These are phyloP conservation scores for Vaccinium vitisidaea DNA, from an alignment of 148 eudicot species.

Conservation along the genomic window DNA sequence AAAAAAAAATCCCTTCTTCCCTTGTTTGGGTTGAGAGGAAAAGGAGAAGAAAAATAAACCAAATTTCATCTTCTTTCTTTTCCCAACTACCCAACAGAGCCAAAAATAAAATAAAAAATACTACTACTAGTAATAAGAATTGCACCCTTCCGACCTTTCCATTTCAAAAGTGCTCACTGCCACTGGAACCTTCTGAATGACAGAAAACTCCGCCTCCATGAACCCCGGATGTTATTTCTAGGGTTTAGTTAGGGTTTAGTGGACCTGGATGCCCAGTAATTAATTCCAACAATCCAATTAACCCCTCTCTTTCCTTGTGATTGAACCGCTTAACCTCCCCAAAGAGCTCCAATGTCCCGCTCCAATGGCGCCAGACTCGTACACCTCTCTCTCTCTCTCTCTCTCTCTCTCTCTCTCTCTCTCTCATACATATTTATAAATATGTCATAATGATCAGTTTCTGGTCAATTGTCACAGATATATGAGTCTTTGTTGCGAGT, in stretches of 20 bases:
- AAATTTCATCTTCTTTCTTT: too few relatives aligned
- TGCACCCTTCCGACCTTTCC: not conserved
- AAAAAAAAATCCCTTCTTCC: too few relatives aligned
- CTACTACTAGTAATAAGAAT: too few relatives aligned
- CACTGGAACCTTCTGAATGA: slow-evolving; percentile 7
- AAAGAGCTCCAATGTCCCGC: slow-evolving; percentile 30
- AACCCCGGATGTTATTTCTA: not conserved
- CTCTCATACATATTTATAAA: not conserved
- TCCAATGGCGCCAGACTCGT: slow-evolving; percentile 34
- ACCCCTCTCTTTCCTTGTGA: too few relatives aligned
- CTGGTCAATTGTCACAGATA: slow-evolving; percentile 30
- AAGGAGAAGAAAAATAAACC: too few relatives aligned
- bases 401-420: not conserved
- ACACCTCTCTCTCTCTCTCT: not conserved
- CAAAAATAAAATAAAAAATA: too few relatives aligned
- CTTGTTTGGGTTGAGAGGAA: too few relatives aligned
- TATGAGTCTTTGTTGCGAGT: slow-evolving; percentile 30
- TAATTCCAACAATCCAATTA: not conserved
- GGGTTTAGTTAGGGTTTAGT: slow-evolving; percentile 1
- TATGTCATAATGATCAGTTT: not conserved
- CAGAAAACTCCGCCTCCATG: not conserved
- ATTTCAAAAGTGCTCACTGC: not conserved
- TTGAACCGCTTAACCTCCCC: not conserved
- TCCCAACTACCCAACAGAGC: not conserved
- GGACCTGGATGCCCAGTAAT: not conserved